Evolutionary conservation across 495 filamentous ascomycete genomes (phyloP), one percentile per base, ranked within the genome.

Genomic region (Bacidia rubella): DNA sequence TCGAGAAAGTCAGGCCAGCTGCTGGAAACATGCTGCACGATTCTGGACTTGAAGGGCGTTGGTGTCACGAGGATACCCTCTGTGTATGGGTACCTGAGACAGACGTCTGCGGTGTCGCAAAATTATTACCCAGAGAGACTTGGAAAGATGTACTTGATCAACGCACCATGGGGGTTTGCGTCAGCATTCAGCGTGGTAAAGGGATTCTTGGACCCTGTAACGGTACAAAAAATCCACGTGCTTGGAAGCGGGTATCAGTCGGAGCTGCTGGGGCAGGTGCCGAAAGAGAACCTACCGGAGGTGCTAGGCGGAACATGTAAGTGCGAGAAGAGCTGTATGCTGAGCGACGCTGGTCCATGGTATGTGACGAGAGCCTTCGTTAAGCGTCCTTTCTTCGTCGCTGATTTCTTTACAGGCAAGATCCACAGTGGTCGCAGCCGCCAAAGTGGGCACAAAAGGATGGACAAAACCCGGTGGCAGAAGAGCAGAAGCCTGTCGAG

Each of bases 101-200:
- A 83, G 60, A 72, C 81, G 56, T 75, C 82, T 41, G 70, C 70
- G 55, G 76, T 96, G 68, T 81, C 83, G 57, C 74, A 94, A 66
- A 95, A 95, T 78, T 95, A 98, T 81, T 98, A 98, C 73, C 92
- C 92, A 19, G 92, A 98, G 73, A 84, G 87, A 50, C 72, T 96
- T 21, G 83, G 83, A 47, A 85, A 85, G 62, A 72, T 97, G 55
- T 97, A 95, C 73, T 69, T 98, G 52, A 96, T 97, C 79, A 98
- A 98, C 72, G 86, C 90, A 17, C 90, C 89, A 26, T 95, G 89
- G 87, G 87, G 87, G 23, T 95, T 94, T 75, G 80, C 80, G 58
- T 70, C 70, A 57, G 86, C 84, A 47, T 98, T 92, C 74, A 78
- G 68, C 63, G 73, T 93, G 48, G 75, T 98, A 65, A 94, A 93